Evolutionary conservation across 495 filamentous ascomycete genomes (phyloP).

Genomic region (Penicillium turbatum): DNA sequence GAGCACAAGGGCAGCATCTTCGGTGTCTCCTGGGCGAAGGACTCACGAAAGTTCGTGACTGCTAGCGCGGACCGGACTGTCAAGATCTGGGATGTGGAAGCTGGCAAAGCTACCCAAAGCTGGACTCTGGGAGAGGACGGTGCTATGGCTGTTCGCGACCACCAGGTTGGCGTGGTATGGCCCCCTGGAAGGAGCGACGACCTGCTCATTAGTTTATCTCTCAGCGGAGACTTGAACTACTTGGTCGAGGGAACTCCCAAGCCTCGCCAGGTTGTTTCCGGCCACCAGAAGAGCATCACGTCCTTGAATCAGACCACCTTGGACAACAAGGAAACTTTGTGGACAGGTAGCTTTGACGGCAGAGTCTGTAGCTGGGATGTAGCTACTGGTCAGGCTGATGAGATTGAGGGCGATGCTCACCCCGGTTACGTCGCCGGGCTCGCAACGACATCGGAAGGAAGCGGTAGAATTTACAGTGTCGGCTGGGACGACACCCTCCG

Average conservation of each 20-base stretch:
- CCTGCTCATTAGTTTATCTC: slow-evolving; percentile 80
- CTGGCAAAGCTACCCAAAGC: slow-evolving; percentile 66
- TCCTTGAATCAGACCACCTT: slow-evolving; percentile 55
- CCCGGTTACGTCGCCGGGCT: slow-evolving; percentile 80
- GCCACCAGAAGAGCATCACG: slow-evolving; percentile 93
- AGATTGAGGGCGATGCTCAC: slow-evolving; percentile 73
- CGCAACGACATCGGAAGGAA: slow-evolving; percentile 48
- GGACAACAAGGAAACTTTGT: slow-evolving; percentile 52
- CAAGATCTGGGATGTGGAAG: slow-evolving; percentile 65
- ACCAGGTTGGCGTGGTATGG: slow-evolving; percentile 95
- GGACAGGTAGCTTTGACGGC: slow-evolving; percentile 90
- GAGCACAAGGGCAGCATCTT: slow-evolving; percentile 92
- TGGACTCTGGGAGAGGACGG: slow-evolving; percentile 88
- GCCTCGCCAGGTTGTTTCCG: slow-evolving; percentile 69
- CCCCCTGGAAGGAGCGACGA: slow-evolving; percentile 77
- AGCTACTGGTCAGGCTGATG: slow-evolving; percentile 57
- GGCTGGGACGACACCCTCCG: slow-evolving; percentile 95
- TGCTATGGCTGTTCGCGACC: slow-evolving; percentile 65
- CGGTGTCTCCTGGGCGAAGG: slow-evolving; percentile 80
- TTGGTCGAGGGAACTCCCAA: slow-evolving; percentile 63
- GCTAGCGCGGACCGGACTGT: slow-evolving; percentile 92
- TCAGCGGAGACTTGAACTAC: slow-evolving; percentile 89
- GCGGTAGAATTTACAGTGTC: slow-evolving; percentile 69
- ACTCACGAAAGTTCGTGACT: slow-evolving; percentile 86
- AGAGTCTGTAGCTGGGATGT: slow-evolving; percentile 79